Evolutionary conservation across 768 basidiomycete species (phyloP).

Genomic region (Termitomyces eurrhizus): DNA sequence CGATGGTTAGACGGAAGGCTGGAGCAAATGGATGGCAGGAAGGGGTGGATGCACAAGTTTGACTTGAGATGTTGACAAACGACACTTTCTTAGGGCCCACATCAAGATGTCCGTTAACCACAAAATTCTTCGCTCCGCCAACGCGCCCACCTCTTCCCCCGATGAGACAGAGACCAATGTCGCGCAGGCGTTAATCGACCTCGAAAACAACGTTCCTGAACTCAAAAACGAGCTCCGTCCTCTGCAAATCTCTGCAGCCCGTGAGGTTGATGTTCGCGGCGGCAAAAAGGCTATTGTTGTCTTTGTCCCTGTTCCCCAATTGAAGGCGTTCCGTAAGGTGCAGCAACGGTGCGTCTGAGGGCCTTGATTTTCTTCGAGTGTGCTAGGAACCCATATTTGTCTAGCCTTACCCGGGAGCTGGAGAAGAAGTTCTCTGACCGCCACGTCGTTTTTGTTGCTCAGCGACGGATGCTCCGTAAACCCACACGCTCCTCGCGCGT

Average conservation of each 20-base stretch:
- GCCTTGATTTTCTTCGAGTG: constrained; percentile 5
- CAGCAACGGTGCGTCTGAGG: constrained; percentile 74
- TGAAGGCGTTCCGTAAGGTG: constrained; percentile 98
- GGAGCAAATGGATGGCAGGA: constrained; percentile 25
- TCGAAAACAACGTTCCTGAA: constrained; percentile 97
- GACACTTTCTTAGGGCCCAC: constrained; percentile 29
- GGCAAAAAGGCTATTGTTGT: constrained; percentile 99
- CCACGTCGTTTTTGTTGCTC: constrained; percentile 98
- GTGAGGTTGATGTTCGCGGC: constrained; percentile 98
- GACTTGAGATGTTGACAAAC: constrained; percentile 47
- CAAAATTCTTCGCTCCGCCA: constrained; percentile 96
- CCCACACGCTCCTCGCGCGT: constrained; percentile 91
- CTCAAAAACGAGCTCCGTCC: constrained; percentile 95
- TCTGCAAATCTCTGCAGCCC: constrained; percentile 96
- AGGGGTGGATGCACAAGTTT: constrained; percentile 52
- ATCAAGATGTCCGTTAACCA: constrained; percentile 68
- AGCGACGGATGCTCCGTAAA: constrained; percentile 97
- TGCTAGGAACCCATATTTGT: constrained; percentile 12
- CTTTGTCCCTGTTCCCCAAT: constrained; percentile 95
- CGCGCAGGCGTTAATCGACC: constrained; percentile 94
- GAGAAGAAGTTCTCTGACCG: constrained; percentile 99
- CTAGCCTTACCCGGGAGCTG: constrained; percentile 93
- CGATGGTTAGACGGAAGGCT: constrained; percentile 20
- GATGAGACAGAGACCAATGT: constrained; percentile 90
- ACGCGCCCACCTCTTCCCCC: constrained; percentile 85